Percentiles rank a stretch among this genome's conserved stretches.
These are phyloP conservation scores for Lycium ferocissimum DNA, from an alignment of 257 asterid species.

Conservation along the genomic window DNA sequence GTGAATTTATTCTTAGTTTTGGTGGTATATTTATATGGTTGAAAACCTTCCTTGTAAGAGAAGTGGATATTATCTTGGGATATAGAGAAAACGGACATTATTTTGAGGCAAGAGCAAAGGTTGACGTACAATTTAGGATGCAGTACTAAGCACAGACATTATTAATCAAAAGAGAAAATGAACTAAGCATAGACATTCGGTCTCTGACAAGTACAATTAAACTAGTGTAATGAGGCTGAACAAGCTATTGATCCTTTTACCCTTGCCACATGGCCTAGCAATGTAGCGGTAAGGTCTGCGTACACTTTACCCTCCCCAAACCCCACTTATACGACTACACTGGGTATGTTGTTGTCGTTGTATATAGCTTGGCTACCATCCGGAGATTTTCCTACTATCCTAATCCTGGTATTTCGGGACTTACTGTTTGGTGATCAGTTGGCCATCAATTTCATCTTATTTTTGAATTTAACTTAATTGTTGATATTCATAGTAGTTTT, in stretches of 20 bases:
- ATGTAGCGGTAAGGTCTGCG: too few relatives aligned
- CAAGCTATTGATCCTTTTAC: neutral
- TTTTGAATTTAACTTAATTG: neutral
- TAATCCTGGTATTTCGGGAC: neutral
- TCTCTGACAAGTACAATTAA: neutral
- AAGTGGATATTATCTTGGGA: neutral
- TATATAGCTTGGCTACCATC: neutral
- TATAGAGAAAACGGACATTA: neutral
- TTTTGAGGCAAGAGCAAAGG: neutral
- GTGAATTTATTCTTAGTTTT: too few relatives aligned
- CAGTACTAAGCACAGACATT: neutral
- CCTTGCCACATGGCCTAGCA: neutral
- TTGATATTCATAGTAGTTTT: conserved; percentile 1
- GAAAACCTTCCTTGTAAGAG: neutral
- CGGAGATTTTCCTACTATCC: conserved; percentile 11
- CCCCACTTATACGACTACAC: too few relatives aligned
- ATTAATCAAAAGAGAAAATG: too few relatives aligned
- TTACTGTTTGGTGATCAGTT: neutral
- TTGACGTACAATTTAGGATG: neutral
- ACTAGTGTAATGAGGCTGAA: neutral
- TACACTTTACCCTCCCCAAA: too few relatives aligned
- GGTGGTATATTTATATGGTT: neutral
- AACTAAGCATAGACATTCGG: neutral
- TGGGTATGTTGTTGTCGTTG: too few relatives aligned
- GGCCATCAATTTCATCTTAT: neutral